Base-by-base conservation (phyloP, 495 filamentous ascomycete species). In the Hypoxylon crocopeplum region DNA sequence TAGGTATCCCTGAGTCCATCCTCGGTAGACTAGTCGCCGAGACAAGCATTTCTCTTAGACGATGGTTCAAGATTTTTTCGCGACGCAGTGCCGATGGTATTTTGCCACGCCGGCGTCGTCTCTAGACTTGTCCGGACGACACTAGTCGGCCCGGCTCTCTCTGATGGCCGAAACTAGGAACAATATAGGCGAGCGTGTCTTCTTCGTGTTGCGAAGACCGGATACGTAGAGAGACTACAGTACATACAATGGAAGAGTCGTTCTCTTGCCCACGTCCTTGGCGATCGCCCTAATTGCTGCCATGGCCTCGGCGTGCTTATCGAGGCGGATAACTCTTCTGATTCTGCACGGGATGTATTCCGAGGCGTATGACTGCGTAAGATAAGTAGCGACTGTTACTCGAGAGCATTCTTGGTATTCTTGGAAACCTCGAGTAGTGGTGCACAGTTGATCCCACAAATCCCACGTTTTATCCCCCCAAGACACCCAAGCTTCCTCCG, bases 141-240 rank as follows among this genome's bases (percentile, higher is more conserved):
- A 47, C 11, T 32, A 63, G 39, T 63, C 59, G 59, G 59, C 22
- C 59, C 59, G 52, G 59, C 53, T 63, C 32, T 42, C 41, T 12
- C 8, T 42, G 29, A 17, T 34, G 8, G 32, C 5, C 6, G 34
- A 3, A 5, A 38, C 3, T 4, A 10, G 34, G n/a, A 13, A 13
- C 32, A 6, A n/a, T 34, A 8, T 12, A 7, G 12, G 7, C 32
- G 12, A n/a, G 32, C 32, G 12, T 7, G 3, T 27, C 24, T 27
- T 27, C 24, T 27, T 3, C 24, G 24, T 27, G 24, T 3, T 27
- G 24, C 24, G 24, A 3, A 27, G 24, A 27, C 8, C 8, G 36
- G 33, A 19, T 25, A 27, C 7, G 21, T 39, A 25, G 22, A 52
- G 13, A 45, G n/a, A n/a, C n/a, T 11, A 13, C 20, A 42, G 37